These are phyloP conservation scores for Domatiomyces catenatus DNA, from an alignment of 2,329 filamentous ascomycete genomes.

Conservation along the genomic window DNA sequence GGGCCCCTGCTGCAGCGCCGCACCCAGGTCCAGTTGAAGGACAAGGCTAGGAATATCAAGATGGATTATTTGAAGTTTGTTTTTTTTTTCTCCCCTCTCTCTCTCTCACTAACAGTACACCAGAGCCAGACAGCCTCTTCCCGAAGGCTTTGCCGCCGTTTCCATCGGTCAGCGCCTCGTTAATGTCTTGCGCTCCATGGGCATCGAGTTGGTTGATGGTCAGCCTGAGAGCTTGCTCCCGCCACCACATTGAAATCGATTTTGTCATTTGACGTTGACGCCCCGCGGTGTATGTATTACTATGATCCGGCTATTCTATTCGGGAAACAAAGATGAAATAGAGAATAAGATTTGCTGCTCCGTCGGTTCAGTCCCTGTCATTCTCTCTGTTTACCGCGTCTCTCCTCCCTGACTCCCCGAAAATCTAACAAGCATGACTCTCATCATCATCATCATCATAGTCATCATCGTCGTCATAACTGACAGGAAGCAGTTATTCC, in stretches of 20 bases:
- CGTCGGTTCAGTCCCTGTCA: neutral
- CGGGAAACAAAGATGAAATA: neutral
- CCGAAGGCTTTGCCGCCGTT: conserved; percentile 10
- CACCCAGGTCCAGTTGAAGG: conserved; percentile 39
- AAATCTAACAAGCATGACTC: neutral
- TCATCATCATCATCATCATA: neutral
- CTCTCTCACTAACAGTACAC: neutral
- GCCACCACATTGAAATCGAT: neutral
- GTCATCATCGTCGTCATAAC: neutral
- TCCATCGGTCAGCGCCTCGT: conserved; percentile 8
- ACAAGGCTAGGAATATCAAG: conserved; percentile 41
- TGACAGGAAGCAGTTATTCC: neutral
- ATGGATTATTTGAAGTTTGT: conserved; percentile 25
- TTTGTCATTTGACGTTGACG: too few relatives aligned
- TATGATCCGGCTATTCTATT: too few relatives aligned
- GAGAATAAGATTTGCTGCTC: neutral
- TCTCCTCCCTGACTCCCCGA: neutral
- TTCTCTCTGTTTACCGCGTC: neutral
- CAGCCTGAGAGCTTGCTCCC: neutral
- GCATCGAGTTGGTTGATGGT: conserved; percentile 3
- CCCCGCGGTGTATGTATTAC: too few relatives aligned
- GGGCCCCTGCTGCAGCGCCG: conserved; percentile 24
- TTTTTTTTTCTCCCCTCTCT: neutral
- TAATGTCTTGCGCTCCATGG: conserved; percentile 4
- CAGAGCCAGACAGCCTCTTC: conserved; percentile 8